Percentiles rank a stretch among this genome's conserved stretches.
Evolutionary conservation across 2,329 filamentous ascomycete genomes (phyloP).

Genomic region (Thielaviopsis punctulata): DNA sequence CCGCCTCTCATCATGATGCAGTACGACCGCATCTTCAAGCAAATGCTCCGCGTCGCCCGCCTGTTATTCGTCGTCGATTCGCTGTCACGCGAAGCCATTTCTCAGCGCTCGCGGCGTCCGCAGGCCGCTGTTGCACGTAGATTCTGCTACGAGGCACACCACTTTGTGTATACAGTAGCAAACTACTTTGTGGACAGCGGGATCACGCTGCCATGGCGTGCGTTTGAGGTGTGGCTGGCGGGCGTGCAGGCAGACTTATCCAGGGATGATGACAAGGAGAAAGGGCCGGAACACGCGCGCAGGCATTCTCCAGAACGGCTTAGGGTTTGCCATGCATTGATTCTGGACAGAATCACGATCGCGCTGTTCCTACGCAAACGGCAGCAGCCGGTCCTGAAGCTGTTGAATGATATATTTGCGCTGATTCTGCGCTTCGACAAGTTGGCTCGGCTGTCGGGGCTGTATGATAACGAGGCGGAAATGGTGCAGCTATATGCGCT

Average conservation of each 20-base stretch:
- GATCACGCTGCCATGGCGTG: conserved; percentile 54
- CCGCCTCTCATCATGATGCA: conserved; percentile 52
- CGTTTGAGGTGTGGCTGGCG: conserved; percentile 49
- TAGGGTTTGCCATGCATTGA: conserved; percentile 51
- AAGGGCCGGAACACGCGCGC: conserved; percentile 25
- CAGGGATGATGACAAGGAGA: conserved; percentile 14
- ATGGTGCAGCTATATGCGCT: conserved; percentile 36
- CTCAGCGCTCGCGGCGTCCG: conserved; percentile 20
- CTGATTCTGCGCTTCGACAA: conserved; percentile 57
- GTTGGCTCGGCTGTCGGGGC: conserved; percentile 23
- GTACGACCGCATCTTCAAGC: conserved; percentile 73
- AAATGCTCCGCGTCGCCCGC: conserved; percentile 58
- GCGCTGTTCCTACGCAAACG: conserved; percentile 56
- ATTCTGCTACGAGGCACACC: conserved; percentile 61
- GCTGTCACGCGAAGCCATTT: conserved; percentile 40
- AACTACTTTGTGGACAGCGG: conserved; percentile 69
- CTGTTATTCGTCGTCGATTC: conserved; percentile 61
- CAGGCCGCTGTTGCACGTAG: conserved; percentile 22
- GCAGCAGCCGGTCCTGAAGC: conserved; percentile 52
- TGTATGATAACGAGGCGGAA: conserved; percentile 17
- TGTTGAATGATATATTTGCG: conserved; percentile 62
- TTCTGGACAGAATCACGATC: conserved; percentile 59
- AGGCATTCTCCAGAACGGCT: conserved; percentile 48
- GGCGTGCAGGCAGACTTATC: conserved; percentile 41
- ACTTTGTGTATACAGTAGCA: conserved; percentile 57